phyloP scores from a whole-genome alignment of 352 stramenopile genomes.

The Phytophthora pinifolia region DNA sequence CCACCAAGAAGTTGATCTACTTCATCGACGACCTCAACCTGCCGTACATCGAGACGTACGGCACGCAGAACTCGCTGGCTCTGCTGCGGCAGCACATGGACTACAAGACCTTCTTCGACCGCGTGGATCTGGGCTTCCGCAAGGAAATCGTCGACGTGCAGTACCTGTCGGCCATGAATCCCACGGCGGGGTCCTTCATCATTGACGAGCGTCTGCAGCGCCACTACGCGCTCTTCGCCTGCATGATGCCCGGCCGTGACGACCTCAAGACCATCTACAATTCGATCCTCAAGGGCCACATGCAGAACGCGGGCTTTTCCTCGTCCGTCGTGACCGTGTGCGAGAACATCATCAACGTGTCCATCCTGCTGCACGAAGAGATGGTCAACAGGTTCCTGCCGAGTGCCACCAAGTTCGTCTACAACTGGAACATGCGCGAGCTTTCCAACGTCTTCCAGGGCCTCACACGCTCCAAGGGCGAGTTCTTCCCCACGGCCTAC shows the following conservation, averaged over 20 bases:
- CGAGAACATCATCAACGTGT: conserved; percentile 91
- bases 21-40: conserved; percentile 98
- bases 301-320: conserved; percentile 84
- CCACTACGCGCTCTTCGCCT: conserved; percentile 96
- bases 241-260: conserved; percentile 93
- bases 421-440: conserved; percentile 99
- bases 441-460: conserved; percentile 97
- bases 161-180: conserved; percentile 97
- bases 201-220: conserved; percentile 96
- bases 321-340: conserved; percentile 59
- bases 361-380: conserved; percentile 91
- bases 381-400: conserved; percentile 95
- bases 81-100: conserved; percentile 96
- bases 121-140: conserved; percentile 94
- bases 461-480: conserved; percentile 89
- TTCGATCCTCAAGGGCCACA: conserved; percentile 94
- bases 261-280: conserved; percentile 96
- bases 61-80: conserved; percentile 95
- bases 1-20: conserved; percentile 95
- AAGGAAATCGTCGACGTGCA: conserved; percentile 97
- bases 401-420: conserved; percentile 97
- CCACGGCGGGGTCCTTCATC: conserved; percentile 96
- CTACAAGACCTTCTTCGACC: conserved; percentile 95
- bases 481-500: conserved; percentile 90
- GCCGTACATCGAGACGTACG: conserved; percentile 97